Base-by-base conservation (phyloP, 805 yeast species). In the Starmerella geochares region DNA sequence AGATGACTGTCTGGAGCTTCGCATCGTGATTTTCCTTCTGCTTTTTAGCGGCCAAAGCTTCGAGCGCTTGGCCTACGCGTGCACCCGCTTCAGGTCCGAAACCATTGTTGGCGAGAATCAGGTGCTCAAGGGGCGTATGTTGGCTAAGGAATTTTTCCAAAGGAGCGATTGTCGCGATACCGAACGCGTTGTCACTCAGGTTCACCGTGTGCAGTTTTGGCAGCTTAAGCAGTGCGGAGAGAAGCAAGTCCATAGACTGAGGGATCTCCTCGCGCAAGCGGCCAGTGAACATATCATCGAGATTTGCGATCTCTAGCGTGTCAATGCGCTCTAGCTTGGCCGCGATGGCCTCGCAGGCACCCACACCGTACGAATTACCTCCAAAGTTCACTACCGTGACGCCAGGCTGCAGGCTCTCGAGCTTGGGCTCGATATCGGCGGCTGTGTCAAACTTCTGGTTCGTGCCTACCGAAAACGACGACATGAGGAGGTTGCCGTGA, bases 81-180 rank as follows among this genome's bases (percentile, higher is more conserved):
- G 90, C 82, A 60, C 99, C 98, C 0, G 97, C 95, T 65, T 83
- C 83, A 23, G 99, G 99, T 31, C 99, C 99, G 79, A 92, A 82
- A 49, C 99, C 99, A 66, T 92, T 92, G 69, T 92, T 92, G 42
- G 96, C 82, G 54, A 92, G 72, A 57, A 86, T 80, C 65, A 92
- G 75, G 64, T 92, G 96, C 67, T 85, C 83, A 49, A 92, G 69
- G 23, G 94, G 79, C 16, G 78, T 75, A 31, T 90, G 94, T 59
- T 81, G 73, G 11, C 84, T 70, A 51, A 92, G 71, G 60, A 81
- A 87, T 24, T 71, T 73, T 64, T 92, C 95, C 49, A 92, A 74
- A 8, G 92, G 94, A 51, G 83, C 95, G 54, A 92, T 86, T 21
- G 97, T 84, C 62, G 92, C 94, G 62, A 92, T 81, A 11, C 99